Conservation (phyloP, 495 filamentous ascomycete species). For the Platismatia glauca region DNA sequence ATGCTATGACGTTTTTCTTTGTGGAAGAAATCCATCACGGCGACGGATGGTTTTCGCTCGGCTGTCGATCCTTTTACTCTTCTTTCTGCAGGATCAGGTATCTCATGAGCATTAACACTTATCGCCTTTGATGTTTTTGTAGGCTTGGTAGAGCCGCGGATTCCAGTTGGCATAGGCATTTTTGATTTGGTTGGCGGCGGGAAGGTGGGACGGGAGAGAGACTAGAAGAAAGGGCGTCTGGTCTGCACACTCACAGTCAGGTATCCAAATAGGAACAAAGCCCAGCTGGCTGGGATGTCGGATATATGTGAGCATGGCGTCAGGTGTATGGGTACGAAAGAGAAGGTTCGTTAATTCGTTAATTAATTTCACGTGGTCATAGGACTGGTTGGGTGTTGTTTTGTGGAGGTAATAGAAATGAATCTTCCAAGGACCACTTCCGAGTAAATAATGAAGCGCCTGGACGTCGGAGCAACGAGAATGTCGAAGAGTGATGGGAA, state of each 20-base stretch:
- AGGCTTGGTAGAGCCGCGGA: conserved; percentile 11
- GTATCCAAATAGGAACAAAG: not conserved
- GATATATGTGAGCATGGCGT: conserved; percentile 9
- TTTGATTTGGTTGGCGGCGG: conserved; percentile 7
- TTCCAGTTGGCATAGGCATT: conserved; percentile 20
- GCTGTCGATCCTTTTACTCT: not conserved
- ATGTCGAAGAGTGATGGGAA: too few species aligned
- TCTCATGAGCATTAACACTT: conserved; percentile 36
- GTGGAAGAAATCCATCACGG: conserved; percentile 20
- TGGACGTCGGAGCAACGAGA: not conserved
- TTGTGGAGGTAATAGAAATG: conserved; percentile 8
- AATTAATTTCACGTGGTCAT: conserved; percentile 24
- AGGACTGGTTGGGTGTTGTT: conserved; percentile 29
- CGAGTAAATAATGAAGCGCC: not conserved
- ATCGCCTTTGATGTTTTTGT: conserved; percentile 10
- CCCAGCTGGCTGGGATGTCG: not conserved
- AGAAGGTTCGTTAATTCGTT: not conserved
- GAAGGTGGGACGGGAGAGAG: not conserved
- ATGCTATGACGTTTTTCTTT: conserved; percentile 19
- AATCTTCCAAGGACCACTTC: not conserved
- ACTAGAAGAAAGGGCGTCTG: not conserved
- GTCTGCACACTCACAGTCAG: not conserved
- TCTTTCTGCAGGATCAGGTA: conserved; percentile 9
- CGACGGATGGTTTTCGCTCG: conserved; percentile 8
- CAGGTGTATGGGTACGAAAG: too few species aligned